Evolutionary conservation across 78 protist genomes (phyloP).

Genomic region (Ministeria vibrans): DNA sequence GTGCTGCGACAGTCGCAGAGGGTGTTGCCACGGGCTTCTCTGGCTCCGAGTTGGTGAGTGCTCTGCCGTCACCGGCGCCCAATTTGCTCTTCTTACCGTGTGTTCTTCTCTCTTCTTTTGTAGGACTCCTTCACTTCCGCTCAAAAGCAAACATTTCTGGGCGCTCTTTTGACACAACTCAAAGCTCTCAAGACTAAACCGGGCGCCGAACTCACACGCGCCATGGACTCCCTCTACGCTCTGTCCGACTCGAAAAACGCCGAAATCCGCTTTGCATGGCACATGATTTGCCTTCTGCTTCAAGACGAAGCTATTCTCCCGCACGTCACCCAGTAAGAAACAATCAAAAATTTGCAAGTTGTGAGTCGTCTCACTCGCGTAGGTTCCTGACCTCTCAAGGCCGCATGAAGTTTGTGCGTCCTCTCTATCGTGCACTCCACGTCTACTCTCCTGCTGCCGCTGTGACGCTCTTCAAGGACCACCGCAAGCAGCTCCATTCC

Average conservation of each 20-base stretch:
- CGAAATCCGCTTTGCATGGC: slow-evolving; percentile 51
- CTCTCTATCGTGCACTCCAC: slow-evolving; percentile 50
- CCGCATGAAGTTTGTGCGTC: slow-evolving; percentile 71
- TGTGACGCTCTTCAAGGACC: slow-evolving; percentile 26
- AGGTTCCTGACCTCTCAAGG: slow-evolving; percentile 48
- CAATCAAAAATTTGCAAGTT: not conserved
- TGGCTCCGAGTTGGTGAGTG: too few species aligned
- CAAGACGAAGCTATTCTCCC: slow-evolving; percentile 20
- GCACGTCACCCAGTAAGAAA: not conserved
- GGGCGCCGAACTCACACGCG: too few species aligned
- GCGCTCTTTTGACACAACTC: too few species aligned
- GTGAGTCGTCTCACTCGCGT: not conserved
- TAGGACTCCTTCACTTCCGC: not conserved
- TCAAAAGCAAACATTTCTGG: not conserved
- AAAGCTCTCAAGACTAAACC: too few species aligned
- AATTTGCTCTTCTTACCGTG: not conserved
- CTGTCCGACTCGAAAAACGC: slow-evolving; percentile 24
- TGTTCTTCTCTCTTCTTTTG: not conserved
- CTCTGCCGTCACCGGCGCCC: too few species aligned
- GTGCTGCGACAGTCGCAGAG: not conserved
- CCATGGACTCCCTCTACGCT: slow-evolving; percentile 27
- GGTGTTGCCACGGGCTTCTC: not conserved
- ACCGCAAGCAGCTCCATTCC: slow-evolving; percentile 42
- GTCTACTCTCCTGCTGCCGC: slow-evolving; percentile 20
- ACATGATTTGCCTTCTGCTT: slow-evolving; percentile 12